Percentiles rank a stretch among this genome's conserved stretches.
Evolutionary conservation across 179 eudicot species (phyloP).

Genomic region (Beta macrorhiza): DNA sequence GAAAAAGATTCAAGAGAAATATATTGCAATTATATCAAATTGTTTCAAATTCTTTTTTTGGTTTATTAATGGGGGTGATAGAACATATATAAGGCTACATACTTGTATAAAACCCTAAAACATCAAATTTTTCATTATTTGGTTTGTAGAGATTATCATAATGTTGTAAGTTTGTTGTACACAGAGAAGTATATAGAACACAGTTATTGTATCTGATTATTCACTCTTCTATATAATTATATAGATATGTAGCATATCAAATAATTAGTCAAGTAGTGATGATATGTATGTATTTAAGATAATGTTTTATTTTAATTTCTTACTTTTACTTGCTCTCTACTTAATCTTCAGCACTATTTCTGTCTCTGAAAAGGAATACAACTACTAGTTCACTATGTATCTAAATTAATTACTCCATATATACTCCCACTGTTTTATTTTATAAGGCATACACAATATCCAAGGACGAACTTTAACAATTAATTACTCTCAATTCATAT

Average conservation of each 20-base stretch:
- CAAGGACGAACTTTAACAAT: too few species aligned
- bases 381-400: neutral
- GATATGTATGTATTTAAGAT: neutral
- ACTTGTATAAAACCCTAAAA: slow-evolving; percentile 27
- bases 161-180: slow-evolving; percentile 13
- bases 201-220: neutral
- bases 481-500: too few species aligned
- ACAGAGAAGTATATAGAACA: slow-evolving; percentile 7
- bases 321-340: slow-evolving; percentile 16
- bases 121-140: slow-evolving; percentile 24
- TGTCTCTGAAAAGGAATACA: slow-evolving; percentile 18
- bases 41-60: slow-evolving; percentile 1
- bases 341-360: slow-evolving; percentile 8
- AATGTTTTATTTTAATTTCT: neutral
- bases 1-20: neutral
- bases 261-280: neutral
- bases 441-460: too few species aligned
- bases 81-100: neutral
- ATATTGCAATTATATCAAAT: neutral
- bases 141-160: slow-evolving; percentile 16
- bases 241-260: neutral
- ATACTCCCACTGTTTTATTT: too few species aligned
- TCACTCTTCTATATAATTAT: neutral
- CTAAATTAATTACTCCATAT: slow-evolving; percentile 10
- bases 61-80: slow-evolving; percentile 19